Evolutionary conservation across 768 basidiomycete genomes (phyloP).

Genomic region (Pleurotus tuoliensis): DNA sequence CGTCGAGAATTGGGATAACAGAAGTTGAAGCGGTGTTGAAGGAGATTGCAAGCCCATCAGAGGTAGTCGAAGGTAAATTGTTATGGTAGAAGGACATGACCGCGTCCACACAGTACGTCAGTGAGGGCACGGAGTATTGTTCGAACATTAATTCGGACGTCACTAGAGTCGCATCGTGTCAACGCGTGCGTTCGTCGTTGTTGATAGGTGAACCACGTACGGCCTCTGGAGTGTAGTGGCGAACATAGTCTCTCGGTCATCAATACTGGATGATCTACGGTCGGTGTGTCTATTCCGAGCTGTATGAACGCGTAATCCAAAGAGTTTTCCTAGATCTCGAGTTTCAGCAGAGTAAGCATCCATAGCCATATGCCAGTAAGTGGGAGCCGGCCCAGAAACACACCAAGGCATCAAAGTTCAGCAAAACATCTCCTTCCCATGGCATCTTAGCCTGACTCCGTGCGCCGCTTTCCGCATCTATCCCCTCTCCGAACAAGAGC

Average conservation of each 20-base stretch:
- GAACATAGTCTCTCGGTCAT: constrained; percentile 93
- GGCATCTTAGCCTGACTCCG: constrained; percentile 74
- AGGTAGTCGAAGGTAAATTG: constrained; percentile 32
- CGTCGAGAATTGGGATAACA: constrained; percentile 81
- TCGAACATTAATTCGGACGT: constrained; percentile 98
- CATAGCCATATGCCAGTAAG: constrained; percentile 10
- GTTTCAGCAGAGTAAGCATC: constrained; percentile 10
- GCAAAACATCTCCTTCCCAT: constrained; percentile 92
- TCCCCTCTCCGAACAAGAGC: constrained; percentile 84
- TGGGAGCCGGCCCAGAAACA: constrained; percentile 26
- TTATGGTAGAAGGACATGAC: constrained; percentile 92
- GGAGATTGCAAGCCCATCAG: constrained; percentile 84
- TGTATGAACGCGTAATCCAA: constrained; percentile 89
- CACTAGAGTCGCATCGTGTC: constrained; percentile 42
- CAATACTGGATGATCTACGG: constrained; percentile 81
- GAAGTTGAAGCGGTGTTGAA: constrained; percentile 92
- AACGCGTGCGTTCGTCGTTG: background rate
- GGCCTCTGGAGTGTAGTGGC: constrained; percentile 80
- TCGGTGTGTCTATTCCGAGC: constrained; percentile 74
- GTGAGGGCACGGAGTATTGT: constrained; percentile 78
- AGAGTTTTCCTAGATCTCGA: constrained; percentile 77
- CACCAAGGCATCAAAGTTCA: constrained; percentile 92
- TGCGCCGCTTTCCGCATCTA: constrained; percentile 83
- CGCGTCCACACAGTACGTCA: constrained; percentile 86
- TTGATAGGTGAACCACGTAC: constrained; percentile 42